Conservation (phyloP, 2,329 filamentous ascomycete species). For the Microdochium nivale region DNA sequence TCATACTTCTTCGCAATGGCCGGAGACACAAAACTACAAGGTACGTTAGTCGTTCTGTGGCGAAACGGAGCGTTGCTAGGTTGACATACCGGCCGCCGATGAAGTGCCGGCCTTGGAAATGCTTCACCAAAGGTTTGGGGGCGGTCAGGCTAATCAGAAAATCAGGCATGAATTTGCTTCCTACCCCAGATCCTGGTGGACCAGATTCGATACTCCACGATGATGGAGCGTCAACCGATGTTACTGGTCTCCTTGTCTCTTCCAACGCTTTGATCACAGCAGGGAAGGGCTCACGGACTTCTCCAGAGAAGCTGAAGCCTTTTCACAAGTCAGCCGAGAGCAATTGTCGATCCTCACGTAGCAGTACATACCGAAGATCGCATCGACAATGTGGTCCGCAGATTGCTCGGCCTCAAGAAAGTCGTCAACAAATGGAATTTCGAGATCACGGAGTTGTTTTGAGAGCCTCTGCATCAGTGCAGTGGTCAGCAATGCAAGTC, state of each 20-base stretch:
- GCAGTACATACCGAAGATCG: constrained; percentile 67
- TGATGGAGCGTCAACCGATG: constrained; percentile 86
- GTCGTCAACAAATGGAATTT: constrained; percentile 76
- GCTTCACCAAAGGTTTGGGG: constrained; percentile 79
- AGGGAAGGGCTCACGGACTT: constrained; percentile 87
- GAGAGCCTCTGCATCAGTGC: constrained; percentile 55
- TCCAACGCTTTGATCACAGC: constrained; percentile 71
- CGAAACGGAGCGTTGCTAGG: constrained; percentile 4
- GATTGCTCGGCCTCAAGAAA: constrained; percentile 58
- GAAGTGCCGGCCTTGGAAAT: constrained; percentile 84
- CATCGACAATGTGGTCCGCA: constrained; percentile 79
- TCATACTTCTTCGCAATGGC: constrained; percentile 77
- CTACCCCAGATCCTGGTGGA: constrained; percentile 68
- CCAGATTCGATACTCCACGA: constrained; percentile 91
- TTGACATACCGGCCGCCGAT: constrained; percentile 66
- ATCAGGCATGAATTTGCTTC: constrained; percentile 70
- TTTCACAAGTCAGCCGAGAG: constrained; percentile 7
- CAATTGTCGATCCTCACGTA: constrained; percentile 4
- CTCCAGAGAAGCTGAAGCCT: constrained; percentile 88
- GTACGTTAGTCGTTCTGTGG: constrained; percentile 10
- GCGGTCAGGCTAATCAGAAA: constrained; percentile 84
- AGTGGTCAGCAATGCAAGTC: not conserved
- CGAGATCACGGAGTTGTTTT: constrained; percentile 76
- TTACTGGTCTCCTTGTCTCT: constrained; percentile 64
- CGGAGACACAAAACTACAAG: constrained; percentile 64